phyloP scores from a whole-genome alignment of 768 basidiomycete species.

The Phanerodontia chrysosporium region DNA sequence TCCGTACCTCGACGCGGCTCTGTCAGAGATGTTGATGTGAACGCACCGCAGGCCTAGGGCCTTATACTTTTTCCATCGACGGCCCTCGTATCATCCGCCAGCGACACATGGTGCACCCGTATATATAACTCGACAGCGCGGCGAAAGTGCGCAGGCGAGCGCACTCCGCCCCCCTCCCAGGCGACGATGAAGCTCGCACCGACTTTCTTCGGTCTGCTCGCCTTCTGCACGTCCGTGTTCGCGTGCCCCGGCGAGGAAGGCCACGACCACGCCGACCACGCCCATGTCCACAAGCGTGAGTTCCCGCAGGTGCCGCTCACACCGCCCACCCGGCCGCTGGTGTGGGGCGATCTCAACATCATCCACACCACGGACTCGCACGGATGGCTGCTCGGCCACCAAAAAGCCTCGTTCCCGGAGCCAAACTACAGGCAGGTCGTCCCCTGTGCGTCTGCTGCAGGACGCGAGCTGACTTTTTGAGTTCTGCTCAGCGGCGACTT shows the following conservation, averaged over 20 bases:
- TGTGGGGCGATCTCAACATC: slow-evolving; percentile 89
- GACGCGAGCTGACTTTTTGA: neutral
- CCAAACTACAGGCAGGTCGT: slow-evolving; percentile 64
- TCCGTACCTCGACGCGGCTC: neutral
- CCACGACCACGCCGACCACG: slow-evolving; percentile 28
- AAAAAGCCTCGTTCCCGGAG: slow-evolving; percentile 67
- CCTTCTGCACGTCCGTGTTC: slow-evolving; percentile 14
- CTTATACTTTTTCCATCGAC: neutral
- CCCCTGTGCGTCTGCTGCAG: neutral
- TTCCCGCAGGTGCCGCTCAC: slow-evolving; percentile 40
- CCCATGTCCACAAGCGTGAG: slow-evolving; percentile 27
- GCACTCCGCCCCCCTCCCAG: neutral
- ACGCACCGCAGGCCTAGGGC: neutral
- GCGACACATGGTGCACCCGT: neutral
- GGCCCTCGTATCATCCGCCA: neutral
- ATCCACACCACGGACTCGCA: slow-evolving; percentile 84
- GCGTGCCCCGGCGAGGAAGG: slow-evolving; percentile 25
- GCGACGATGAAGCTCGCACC: slow-evolving; percentile 7
- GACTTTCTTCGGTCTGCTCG: slow-evolving; percentile 9
- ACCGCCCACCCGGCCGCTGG: slow-evolving; percentile 60
- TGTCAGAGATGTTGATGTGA: neutral
- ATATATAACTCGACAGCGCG: neutral
- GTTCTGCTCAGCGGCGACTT: slow-evolving; percentile 49
- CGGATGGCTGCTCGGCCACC: slow-evolving; percentile 82
- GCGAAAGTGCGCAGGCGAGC: neutral